These are phyloP conservation scores for Syncephalis fuscata DNA, from an alignment of 371 early-diverging fungal species.

Conservation along the genomic window DNA sequence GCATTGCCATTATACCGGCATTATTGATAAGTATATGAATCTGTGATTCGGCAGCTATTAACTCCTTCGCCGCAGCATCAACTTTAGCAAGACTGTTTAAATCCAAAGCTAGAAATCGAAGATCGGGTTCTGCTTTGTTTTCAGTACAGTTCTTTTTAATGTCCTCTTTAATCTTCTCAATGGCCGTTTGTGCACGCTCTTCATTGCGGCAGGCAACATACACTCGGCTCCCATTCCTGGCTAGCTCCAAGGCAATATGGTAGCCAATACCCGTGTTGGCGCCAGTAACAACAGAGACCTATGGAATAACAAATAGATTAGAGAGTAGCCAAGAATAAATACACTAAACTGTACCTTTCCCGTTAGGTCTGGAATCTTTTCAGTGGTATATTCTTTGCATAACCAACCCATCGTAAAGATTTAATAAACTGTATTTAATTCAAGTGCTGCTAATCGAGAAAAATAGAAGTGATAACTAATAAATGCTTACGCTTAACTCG, in stretches of 20 bases:
- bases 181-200: constrained; percentile 1
- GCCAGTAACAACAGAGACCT: constrained; percentile 53
- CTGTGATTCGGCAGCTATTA: background rate
- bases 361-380: too few relatives aligned
- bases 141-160: background rate
- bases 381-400: too few relatives aligned
- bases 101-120: background rate
- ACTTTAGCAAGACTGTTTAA: background rate
- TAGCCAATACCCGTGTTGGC: constrained; percentile 51
- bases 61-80: background rate
- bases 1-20: background rate
- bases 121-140: background rate
- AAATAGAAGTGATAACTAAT: too few relatives aligned
- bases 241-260: constrained; percentile 33
- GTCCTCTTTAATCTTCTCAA: background rate
- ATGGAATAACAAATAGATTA: background rate
- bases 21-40: background rate
- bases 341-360: too few relatives aligned
- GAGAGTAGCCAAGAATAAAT: too few relatives aligned
- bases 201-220: constrained; percentile 38
- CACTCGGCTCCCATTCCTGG: constrained; percentile 33
- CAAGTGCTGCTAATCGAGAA: too few relatives aligned
- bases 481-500: too few relatives aligned
- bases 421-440: too few relatives aligned
- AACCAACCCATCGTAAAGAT: too few relatives aligned